These are phyloP conservation scores for Solanum pimpinellifolium DNA, from an alignment of 257 asterid genomes.

Conservation along the genomic window DNA sequence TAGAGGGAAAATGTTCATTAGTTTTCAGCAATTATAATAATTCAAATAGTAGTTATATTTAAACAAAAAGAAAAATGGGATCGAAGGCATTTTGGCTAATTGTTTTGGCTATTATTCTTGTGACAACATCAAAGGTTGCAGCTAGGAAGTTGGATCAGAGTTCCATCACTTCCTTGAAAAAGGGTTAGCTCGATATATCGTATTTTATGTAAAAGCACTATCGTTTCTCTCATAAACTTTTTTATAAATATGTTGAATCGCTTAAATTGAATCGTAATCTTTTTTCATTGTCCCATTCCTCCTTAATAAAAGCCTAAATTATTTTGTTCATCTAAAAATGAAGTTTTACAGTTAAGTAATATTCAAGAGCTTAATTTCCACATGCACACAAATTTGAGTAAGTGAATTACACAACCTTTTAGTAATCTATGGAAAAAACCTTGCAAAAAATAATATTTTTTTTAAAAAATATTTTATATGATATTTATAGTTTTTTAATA, in stretches of 20 bases:
- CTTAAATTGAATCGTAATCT: neutral
- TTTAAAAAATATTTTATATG: neutral
- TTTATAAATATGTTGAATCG: neutral
- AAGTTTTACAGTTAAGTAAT: too few species aligned
- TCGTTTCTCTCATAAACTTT: neutral
- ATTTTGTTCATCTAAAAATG: too few species aligned
- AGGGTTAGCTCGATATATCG: neutral
- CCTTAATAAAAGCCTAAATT: neutral
- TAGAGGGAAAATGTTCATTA: neutral
- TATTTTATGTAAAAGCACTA: neutral
- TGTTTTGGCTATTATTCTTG: neutral
- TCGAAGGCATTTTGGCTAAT: neutral
- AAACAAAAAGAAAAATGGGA: neutral
- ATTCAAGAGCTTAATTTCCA: neutral
- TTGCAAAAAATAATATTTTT: neutral
- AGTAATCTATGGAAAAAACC: neutral
- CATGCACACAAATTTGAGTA: neutral
- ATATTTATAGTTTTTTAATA: neutral
- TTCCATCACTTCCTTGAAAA: neutral
- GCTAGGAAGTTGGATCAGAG: conserved; percentile 4
- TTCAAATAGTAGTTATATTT: neutral
- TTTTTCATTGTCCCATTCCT: neutral
- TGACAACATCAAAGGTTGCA: neutral
- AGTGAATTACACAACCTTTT: neutral
- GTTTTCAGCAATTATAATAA: neutral